Evolutionary conservation across 2,329 filamentous ascomycete genomes (phyloP), one percentile per base, ranked within the genome.

Genomic region (Magnaporthiopsis rhizophila): DNA sequence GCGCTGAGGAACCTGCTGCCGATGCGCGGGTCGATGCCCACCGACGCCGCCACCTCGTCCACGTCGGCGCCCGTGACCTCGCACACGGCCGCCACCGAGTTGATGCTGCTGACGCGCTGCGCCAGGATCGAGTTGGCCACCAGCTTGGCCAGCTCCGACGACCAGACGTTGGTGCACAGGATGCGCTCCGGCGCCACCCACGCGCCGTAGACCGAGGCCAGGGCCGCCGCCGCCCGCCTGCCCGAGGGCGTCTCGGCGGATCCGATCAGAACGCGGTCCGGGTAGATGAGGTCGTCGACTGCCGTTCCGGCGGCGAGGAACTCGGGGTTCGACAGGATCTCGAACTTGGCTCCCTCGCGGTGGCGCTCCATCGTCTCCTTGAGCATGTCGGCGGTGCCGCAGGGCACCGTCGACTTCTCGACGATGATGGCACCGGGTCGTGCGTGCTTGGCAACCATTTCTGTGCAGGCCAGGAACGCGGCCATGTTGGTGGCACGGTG

Each of bases 321-420:
- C 73, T 94, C 90, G 7, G 90, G 90, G 75, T 93, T 93, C 59
- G 89, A 92, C 32, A 93, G 82, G 64, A 93, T 86, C 72, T 92
- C 88, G 71, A 92, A 92, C 66, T 83, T 81, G 15, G 86, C 80
- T 24, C 82, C 83, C 0, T 88, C 87, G 15, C 85, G 84, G 69
- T 86, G 83, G 68, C 82, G 80, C 62, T 80, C 77, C 68, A 87
- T 79, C 68, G 87, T 90, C 68, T 88, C 83, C 69, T 84, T 81
- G 56, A 92, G 86, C 38, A 86, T 83, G 69, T 90, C 83, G 2
- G 89, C 88, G 6, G 90, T 92, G 66, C 87, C 81, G 73, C 88
- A 91, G 3, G 90, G 90, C 32, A 93, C 90, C 0, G 90, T 94
- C 64, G 86, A 89, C 78, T 93, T 94, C 78, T 93, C 90, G 26